These are phyloP conservation scores for Calvatia gigantea DNA, from an alignment of 768 basidiomycete species.

Conservation along the genomic window DNA sequence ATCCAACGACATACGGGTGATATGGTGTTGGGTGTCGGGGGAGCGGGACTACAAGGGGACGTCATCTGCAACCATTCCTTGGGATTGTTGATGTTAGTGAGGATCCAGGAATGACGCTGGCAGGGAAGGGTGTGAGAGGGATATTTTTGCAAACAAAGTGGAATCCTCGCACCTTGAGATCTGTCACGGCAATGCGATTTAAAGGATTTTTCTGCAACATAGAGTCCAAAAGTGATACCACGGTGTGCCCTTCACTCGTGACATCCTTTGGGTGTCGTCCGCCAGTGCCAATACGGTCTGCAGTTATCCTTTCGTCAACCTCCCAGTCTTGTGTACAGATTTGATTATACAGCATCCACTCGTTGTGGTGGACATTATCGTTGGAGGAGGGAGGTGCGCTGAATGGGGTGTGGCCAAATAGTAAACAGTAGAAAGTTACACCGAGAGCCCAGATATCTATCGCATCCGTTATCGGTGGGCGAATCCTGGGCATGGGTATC, in stretches of 20 bases:
- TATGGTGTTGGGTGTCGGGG: background rate
- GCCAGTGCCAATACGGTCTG: constrained; percentile 30
- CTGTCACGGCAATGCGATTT: constrained; percentile 25
- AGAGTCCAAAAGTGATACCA: constrained; percentile 32
- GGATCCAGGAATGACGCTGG: constrained; percentile 36
- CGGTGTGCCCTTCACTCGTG: constrained; percentile 24
- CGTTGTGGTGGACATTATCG: constrained; percentile 31
- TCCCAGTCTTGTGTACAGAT: constrained; percentile 41
- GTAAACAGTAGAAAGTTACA: constrained; percentile 43
- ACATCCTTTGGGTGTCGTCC: constrained; percentile 29
- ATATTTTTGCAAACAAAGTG: background rate
- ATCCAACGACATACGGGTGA: constrained; percentile 23
- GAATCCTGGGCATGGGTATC: constrained; percentile 18
- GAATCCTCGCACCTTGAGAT: constrained; percentile 29
- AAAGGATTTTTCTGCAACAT: constrained; percentile 40
- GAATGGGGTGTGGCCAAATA: constrained; percentile 45
- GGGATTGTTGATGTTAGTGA: constrained; percentile 29
- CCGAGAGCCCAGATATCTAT: constrained; percentile 46
- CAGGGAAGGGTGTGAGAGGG: background rate
- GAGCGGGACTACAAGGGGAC: constrained; percentile 18
- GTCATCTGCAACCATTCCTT: constrained; percentile 34
- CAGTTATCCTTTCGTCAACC: constrained; percentile 34
- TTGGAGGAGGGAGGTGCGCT: constrained; percentile 29
- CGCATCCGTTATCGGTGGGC: constrained; percentile 41
- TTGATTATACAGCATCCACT: constrained; percentile 36